Evolutionary conservation across 441 rosid genomes (phyloP), one percentile per base, ranked within the genome.

Genomic region (Jatropha multifida): DNA sequence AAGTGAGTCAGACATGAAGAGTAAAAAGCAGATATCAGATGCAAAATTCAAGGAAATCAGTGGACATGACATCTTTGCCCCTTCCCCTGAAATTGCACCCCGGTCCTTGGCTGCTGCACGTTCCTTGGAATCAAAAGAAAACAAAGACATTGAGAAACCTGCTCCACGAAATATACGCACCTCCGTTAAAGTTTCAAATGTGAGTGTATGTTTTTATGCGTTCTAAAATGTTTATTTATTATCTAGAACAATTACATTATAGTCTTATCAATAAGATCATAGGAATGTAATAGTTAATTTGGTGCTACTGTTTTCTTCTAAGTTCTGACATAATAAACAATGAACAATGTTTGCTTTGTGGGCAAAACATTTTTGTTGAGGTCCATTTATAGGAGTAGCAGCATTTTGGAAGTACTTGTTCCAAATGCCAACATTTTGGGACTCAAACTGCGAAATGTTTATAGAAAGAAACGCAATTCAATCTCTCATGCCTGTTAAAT

Each of bases 1-100:
- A 65, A 88, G 81, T 18, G 95, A 92, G 6, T 77, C 86, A 1
- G 95, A 85, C 68, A 55, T 79, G n/a, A 87, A 77, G 73, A 82
- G 83, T 76, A 75, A 79, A 51, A 94, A 91, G 82, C 97, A 88
- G 67, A 83, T 86, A 41, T 94, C 94, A 74, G 83, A 94, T 82
- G 95, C 97, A 23, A 94, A 94, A 78, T 83, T 77, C 70, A 94
- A 89, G 86, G 98, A 94, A 86, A 89, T 94, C 49, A 91, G 88
- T 74, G 98, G 98, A 38, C 91, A 92, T 77, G 91, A 94, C 79
- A 92, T 94, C 83, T 94, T 94, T 79, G 97, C 97, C 2, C 94
- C 97, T 23, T 90, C 96, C 38, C 92, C 93, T 40, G 97, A 92
- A 84, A 91, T 90, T 61, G 74, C 82, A 69, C 92, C 98, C 1